Percentiles rank a stretch among this genome's conserved stretches.
Evolutionary conservation across 2,329 filamentous ascomycete species (phyloP).

Genomic region (Monosporascus sp.): DNA sequence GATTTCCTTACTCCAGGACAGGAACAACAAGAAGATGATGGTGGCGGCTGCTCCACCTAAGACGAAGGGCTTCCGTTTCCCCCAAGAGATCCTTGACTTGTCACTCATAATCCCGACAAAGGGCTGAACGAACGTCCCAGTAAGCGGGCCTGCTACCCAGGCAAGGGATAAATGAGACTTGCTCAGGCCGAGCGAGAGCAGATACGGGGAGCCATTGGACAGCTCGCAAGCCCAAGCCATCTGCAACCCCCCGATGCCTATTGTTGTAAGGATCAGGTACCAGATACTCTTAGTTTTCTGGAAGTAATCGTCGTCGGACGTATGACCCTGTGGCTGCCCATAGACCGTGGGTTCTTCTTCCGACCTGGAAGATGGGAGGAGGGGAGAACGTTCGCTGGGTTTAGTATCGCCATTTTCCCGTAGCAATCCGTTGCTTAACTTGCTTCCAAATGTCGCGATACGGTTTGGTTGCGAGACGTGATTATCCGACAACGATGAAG

Average conservation of each 20-base stretch:
- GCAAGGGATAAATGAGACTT: constrained; percentile 79
- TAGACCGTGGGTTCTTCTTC: constrained; percentile 33
- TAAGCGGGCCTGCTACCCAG: constrained; percentile 78
- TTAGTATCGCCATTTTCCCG: constrained; percentile 20
- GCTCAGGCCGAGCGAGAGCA: constrained; percentile 74
- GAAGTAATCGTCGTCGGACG: constrained; percentile 33
- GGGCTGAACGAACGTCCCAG: constrained; percentile 73
- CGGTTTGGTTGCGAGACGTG: constrained; percentile 21
- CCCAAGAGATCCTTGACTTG: constrained; percentile 68
- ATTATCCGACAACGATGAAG: constrained; percentile 9
- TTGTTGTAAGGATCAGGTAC: constrained; percentile 81
- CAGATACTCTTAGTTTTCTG: constrained; percentile 73
- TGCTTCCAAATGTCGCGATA: constrained; percentile 12
- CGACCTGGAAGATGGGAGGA: constrained; percentile 37
- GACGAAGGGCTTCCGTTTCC: constrained; percentile 79
- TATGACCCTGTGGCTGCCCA: constrained; percentile 27
- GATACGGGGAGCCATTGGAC: constrained; percentile 83
- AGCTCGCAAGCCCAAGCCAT: constrained; percentile 95
- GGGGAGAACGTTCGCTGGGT: constrained; percentile 42
- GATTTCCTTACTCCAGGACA: constrained; percentile 71
- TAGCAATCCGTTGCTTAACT: constrained; percentile 14
- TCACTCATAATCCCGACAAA: constrained; percentile 80
- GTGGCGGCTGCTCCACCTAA: constrained; percentile 63
- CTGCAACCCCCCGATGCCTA: constrained; percentile 83
- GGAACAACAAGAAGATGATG: constrained; percentile 59